Evolutionary conservation across 257 asterid species (phyloP), one percentile per base, ranked within the genome.

Genomic region (Penstemon barbatus): DNA sequence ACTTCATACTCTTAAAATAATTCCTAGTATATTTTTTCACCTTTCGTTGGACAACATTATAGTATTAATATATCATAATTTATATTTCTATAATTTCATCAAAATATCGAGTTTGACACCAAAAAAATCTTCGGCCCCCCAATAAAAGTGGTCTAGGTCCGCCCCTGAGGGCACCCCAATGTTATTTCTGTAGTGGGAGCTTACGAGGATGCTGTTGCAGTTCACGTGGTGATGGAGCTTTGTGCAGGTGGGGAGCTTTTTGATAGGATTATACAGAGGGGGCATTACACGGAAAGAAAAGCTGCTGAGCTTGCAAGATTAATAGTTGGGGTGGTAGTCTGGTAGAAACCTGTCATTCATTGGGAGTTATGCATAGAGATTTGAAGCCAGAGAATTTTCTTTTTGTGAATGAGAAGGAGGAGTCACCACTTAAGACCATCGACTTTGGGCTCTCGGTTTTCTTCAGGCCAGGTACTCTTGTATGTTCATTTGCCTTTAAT

Each of bases 341-440:
- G n/a, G n/a, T 92, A 4, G 83, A 92, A 74, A 85, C 91, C 1
- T 92, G 98, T 43, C 96, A 90, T 66, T 92, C 96, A 0, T 76
- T 90, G 50, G 98, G 97, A 4, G 98, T 92, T 8, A 90, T 88
- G 93, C 98, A 92, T 75, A 82, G 98, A 40, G 97, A 92, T 70
- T 86, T 92, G 75, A 92, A 90, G 71, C 98, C 96, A 1, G 98
- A 92, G 81, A 92, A 92, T 77, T 89, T 92, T 67, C 88, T 92
- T 5, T 86, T 92, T 63, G 90, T 85, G 41, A 78, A 85, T 36
- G 84, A 79, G 65, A 69, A 83, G n/a, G 98, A 92, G 81, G 88
- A 92, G 54, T 80, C 97, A 6, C 90, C 84, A 4, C 89, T 92
- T 45, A 90, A 83, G 86, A 75, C 89, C 66, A 92, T 92, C 9